Evolutionary conservation across 495 filamentous ascomycete species (phyloP), one percentile per base, ranked within the genome.

Genomic region (Penicillium verhagenii): DNA sequence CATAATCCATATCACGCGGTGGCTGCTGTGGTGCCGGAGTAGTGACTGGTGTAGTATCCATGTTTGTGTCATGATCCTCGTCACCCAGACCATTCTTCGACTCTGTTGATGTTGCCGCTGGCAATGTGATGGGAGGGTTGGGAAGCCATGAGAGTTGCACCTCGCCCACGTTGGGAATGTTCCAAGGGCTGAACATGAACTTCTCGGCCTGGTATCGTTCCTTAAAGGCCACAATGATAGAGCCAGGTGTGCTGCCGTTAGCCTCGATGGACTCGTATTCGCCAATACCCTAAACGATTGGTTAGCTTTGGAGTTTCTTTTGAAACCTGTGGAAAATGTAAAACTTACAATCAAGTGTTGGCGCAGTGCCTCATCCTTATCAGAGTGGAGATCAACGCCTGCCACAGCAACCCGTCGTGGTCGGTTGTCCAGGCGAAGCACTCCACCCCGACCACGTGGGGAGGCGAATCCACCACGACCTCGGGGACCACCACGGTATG

Each of bases 171-270:
- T 81, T 80, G 2, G 90, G 85, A 49, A 96, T 87, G 43, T 85
- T 78, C 50, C 81, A 82, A 4, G 81, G 70, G 37, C 81, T 75
- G 68, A 84, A 83, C 75, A 91, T 85, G 67, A 93, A 89, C 64
- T 88, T 89, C 71, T 97, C 93, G 13, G 92, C 94, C 6, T 88
- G 87, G 61, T 87, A 92, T 38, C 94, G 87, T 61, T 98, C 91
- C 59, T 89, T 92, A 69, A 97, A 98, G 2, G 82, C 82, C 50
- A 97, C 81, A 67, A 89, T 56, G 67, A 88, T 65, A 21, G 79
- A 79, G 58, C 85, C 74, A 4, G 78, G 58, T 21, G 79, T 72
- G 2, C 80, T 69, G 0, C 86, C 80, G 57, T 86, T 83, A 1
- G 79, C 72, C 49, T 91, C 82, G 50, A 97, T 86, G 37, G 82